Evolutionary conservation across 768 basidiomycete genomes (phyloP), one percentile per base, ranked within the genome.

Genomic region (Tephrocybe sp.): DNA sequence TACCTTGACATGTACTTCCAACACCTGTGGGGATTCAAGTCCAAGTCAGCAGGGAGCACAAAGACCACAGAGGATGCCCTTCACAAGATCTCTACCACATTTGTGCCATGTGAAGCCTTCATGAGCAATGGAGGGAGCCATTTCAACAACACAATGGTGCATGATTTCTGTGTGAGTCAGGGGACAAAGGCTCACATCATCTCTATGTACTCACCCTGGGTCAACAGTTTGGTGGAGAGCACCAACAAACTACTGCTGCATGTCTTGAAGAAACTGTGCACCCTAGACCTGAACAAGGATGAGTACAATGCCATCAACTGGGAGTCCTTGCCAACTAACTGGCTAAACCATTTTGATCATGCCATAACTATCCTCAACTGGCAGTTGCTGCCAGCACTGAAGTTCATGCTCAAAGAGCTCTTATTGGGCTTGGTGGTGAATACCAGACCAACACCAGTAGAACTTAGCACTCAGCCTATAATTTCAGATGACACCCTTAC

Each of bases 291-390:
- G 23, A 25, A 17, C 11, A 25, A 43, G 42, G 42, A 43, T n/a
- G n/a, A 43, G 42, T 43, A 43, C 42, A 25, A 43, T 4, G n/a
- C 15, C 4, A 28, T 26, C 8, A n/a, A 9, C 14, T 43, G 42
- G 42, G 25, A 43, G 3, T 11, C 3, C 42, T n/a, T 43, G 7
- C 42, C 42, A 17, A 32, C 34, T 4, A 54, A 44, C 2, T 74
- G 73, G 74, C 62, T 68, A 14, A 52, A 60, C 5, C 62, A 71
- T 45, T 55, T 75, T 1, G 60, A 70, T n/a, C n/a, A n/a, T n/a
- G n/a, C n/a, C n/a, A n/a, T n/a, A n/a, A n/a, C n/a, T n/a, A n/a
- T n/a, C n/a, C n/a, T n/a, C n/a, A n/a, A n/a, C n/a, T n/a, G n/a
- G n/a, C n/a, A n/a, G n/a, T n/a, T n/a, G n/a, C n/a, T n/a, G n/a